A percentile compares a stretch with the other conserved stretches of the same genome.
phyloP scores from a whole-genome alignment of 2,329 filamentous ascomycete genomes.

The Truncatella angustata region DNA sequence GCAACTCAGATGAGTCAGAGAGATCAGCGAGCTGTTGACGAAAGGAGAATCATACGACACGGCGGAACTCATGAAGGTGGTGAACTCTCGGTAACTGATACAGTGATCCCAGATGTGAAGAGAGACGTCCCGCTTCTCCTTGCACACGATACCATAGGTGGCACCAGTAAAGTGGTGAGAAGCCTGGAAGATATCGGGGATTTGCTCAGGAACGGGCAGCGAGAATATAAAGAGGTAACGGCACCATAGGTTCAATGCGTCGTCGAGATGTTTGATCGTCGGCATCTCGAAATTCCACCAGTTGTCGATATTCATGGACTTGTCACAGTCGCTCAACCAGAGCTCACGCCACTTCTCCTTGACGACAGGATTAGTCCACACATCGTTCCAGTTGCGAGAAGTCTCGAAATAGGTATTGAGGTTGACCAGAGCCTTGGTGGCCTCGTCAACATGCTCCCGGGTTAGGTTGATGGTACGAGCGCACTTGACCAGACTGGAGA shows the following conservation, averaged over 20 bases:
- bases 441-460: constrained; percentile 4
- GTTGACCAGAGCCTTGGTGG: not conserved
- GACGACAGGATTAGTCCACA: constrained; percentile 1
- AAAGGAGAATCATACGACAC: constrained; percentile 4
- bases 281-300: constrained; percentile 8
- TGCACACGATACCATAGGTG: constrained; percentile 7
- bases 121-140: constrained; percentile 2
- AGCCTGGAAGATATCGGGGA: constrained; percentile 4
- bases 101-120: constrained; percentile 8
- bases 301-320: not conserved
- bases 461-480: not conserved
- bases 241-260: constrained; percentile 4
- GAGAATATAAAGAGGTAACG: constrained; percentile 7
- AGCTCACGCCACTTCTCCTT: constrained; percentile 4
- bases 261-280: constrained; percentile 5
- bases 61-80: constrained; percentile 5
- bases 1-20: constrained; percentile 4
- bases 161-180: constrained; percentile 6
- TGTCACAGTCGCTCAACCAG: not conserved
- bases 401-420: constrained; percentile 7
- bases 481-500: not conserved
- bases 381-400: constrained; percentile 6
- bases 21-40: constrained; percentile 4
- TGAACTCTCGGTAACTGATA: constrained; percentile 6
- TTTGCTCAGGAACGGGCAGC: not conserved